These are phyloP conservation scores for Citeromyces hawaiiensis DNA, from an alignment of 1,139 yeast species.

Conservation along the genomic window DNA sequence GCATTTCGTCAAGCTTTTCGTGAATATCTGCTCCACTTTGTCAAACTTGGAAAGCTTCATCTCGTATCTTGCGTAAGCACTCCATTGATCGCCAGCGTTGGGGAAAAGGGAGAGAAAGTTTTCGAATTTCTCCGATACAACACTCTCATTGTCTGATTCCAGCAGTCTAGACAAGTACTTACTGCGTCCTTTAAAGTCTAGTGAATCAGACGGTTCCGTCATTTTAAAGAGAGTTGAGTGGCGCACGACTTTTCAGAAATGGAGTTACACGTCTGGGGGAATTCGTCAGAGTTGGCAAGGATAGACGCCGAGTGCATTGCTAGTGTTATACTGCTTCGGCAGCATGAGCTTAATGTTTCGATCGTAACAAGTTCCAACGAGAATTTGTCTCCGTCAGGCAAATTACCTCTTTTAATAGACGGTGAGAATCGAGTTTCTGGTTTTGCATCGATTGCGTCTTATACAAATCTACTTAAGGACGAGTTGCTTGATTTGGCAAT, in stretches of 20 bases:
- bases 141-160: conserved; percentile 39
- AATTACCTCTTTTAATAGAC: conserved; percentile 37
- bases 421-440: conserved; percentile 27
- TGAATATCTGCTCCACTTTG: conserved; percentile 52
- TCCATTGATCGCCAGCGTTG: conserved; percentile 55
- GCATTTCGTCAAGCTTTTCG: conserved; percentile 44
- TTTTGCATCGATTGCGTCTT: conserved; percentile 30
- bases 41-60: conserved; percentile 56
- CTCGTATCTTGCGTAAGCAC: conserved; percentile 57
- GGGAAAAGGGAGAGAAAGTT: conserved; percentile 55
- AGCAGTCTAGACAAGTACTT: not conserved
- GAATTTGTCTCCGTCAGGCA: conserved; percentile 29
- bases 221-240: not conserved
- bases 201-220: not conserved
- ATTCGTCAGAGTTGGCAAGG: conserved; percentile 14
- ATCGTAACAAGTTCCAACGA: conserved; percentile 41
- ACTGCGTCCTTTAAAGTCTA: not conserved
- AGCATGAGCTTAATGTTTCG: conserved; percentile 13
- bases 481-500: conserved; percentile 18
- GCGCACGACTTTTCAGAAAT: conserved; percentile 5
- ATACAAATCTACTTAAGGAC: conserved; percentile 10
- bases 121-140: conserved; percentile 46
- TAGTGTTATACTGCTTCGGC: conserved; percentile 18
- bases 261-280: conserved; percentile 50
- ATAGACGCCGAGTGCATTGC: conserved; percentile 33